phyloP scores from a whole-genome alignment of 345 rosid species.

The Lepidium sativum region DNA sequence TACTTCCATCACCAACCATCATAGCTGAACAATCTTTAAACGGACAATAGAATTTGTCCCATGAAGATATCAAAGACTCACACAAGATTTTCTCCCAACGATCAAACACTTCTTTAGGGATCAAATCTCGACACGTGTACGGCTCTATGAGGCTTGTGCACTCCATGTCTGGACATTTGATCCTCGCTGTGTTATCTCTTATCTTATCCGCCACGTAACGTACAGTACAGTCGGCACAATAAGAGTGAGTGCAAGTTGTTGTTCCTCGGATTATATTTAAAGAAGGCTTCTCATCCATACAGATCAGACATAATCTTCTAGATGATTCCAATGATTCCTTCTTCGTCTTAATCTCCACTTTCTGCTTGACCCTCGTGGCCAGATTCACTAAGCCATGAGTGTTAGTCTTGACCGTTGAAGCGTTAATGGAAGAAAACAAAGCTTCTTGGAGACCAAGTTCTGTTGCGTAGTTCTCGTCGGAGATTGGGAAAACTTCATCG shows the following conservation, averaged over 20 bases:
- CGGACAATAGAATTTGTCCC: conserved; percentile 54
- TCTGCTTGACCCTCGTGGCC: not conserved
- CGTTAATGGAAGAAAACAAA: conserved; percentile 18
- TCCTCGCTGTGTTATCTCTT: not conserved
- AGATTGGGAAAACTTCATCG: conserved; percentile 31
- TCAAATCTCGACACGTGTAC: conserved; percentile 32
- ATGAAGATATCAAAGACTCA: conserved; percentile 29
- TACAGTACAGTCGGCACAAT: conserved; percentile 45
- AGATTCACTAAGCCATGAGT: not conserved
- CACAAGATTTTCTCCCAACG: conserved; percentile 49
- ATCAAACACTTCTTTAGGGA: conserved; percentile 37
- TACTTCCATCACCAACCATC: conserved; percentile 32
- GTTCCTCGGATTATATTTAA: conserved; percentile 32
- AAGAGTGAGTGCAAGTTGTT: conserved; percentile 36
- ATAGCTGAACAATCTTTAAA: conserved; percentile 59
- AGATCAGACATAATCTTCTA: conserved; percentile 42
- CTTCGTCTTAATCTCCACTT: not conserved
- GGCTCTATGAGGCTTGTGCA: conserved; percentile 39
- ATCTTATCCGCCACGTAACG: conserved; percentile 38
- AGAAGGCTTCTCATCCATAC: conserved; percentile 35
- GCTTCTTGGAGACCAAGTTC: conserved; percentile 46
- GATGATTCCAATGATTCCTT: conserved; percentile 26
- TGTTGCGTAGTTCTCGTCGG: conserved; percentile 38
- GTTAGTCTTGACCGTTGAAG: not conserved
- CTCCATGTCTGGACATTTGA: conserved; percentile 49